A percentile compares a stretch with the other conserved stretches of the same genome.
phyloP scores from a whole-genome alignment of 441 rosid species.

The Corymbia citriodora region DNA sequence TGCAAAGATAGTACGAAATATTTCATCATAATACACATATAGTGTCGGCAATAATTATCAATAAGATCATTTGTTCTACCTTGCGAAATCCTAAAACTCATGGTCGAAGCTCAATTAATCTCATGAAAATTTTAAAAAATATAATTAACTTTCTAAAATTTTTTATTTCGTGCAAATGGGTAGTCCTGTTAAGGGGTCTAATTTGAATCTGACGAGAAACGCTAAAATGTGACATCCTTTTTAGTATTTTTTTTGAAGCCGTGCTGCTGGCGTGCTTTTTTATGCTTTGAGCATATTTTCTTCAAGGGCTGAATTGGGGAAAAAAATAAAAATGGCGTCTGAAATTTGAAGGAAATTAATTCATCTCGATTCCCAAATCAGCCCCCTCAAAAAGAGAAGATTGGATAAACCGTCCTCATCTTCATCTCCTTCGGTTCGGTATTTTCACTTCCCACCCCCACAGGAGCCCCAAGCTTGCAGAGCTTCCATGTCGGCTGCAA shows the following conservation, averaged over 20 bases:
- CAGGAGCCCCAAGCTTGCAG: background rate
- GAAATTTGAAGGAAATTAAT: background rate
- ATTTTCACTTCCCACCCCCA: background rate
- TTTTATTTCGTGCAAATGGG: background rate
- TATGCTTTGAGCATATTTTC: background rate
- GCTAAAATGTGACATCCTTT: background rate
- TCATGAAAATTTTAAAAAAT: background rate
- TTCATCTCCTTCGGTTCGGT: background rate
- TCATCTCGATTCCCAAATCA: background rate
- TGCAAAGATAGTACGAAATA: background rate
- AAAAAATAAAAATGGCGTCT: background rate
- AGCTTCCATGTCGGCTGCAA: background rate
- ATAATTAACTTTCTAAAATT: accelerated
- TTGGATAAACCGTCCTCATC: background rate
- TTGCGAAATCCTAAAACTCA: background rate
- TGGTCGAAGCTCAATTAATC: background rate
- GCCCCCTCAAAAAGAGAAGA: background rate
- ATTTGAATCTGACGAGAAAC: background rate
- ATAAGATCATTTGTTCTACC: accelerated
- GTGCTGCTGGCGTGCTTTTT: background rate
- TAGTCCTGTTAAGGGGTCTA: background rate
- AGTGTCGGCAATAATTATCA: accelerated
- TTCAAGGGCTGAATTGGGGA: background rate
- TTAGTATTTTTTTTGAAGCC: background rate
- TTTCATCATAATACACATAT: background rate